These are phyloP conservation scores for Aciculosporium take DNA, from an alignment of 2,329 filamentous ascomycete species.

Conservation along the genomic window DNA sequence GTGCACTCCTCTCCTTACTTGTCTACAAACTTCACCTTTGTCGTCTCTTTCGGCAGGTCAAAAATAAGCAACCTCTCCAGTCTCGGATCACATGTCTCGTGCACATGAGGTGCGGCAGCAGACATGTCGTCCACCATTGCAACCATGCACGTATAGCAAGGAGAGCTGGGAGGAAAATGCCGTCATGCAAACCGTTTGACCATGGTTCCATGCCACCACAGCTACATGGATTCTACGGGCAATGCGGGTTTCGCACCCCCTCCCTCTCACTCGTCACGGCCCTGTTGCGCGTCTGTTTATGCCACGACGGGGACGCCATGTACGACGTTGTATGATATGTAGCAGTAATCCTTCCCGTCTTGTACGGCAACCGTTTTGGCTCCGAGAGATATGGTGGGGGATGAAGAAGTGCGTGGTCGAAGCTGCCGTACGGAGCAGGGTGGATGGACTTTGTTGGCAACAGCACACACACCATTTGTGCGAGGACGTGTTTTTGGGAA, in stretches of 20 bases:
- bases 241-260: constrained; percentile 23
- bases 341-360: too few relatives aligned
- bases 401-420: background rate
- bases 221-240: constrained; percentile 24
- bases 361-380: too few relatives aligned
- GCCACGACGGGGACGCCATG: constrained; percentile 16
- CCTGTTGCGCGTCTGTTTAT: constrained; percentile 18
- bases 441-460: constrained; percentile 7
- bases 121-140: background rate
- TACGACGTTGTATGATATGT: constrained; percentile 8
- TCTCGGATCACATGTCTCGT: background rate
- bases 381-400: too few relatives aligned
- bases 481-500: background rate
- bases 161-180: background rate
- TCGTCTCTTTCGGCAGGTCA: background rate
- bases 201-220: constrained; percentile 14
- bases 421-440: background rate
- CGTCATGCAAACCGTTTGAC: constrained; percentile 9
- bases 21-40: background rate
- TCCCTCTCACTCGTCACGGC: constrained; percentile 15
- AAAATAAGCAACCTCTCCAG: background rate
- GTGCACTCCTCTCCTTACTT: background rate
- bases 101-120: background rate
- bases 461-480: constrained; percentile 3
- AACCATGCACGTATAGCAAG: too few relatives aligned